These are phyloP conservation scores for Chaetoceros muelleri DNA, from an alignment of 108 stramenopile genomes.

Conservation along the genomic window DNA sequence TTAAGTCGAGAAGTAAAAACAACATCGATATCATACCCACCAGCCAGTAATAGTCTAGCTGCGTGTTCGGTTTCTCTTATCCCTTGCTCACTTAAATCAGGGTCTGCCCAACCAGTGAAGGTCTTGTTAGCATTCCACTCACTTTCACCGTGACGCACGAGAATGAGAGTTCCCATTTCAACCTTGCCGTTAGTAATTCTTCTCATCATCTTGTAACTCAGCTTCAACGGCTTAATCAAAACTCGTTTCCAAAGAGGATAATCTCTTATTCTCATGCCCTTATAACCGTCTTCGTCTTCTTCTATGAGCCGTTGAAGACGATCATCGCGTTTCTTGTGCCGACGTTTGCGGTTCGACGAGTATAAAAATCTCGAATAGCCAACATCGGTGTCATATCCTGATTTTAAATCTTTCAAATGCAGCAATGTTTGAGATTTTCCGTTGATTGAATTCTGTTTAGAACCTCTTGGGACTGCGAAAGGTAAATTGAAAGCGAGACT, in stretches of 20 bases:
- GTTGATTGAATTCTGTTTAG: not conserved
- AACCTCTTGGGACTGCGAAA: no score
- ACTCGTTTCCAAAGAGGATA: not conserved
- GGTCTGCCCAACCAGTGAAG: conserved; percentile 62
- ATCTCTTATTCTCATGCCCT: not conserved
- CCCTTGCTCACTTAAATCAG: conserved; percentile 29
- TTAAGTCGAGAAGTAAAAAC: conserved; percentile 63
- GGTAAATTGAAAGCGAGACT: no score
- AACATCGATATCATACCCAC: conserved; percentile 59
- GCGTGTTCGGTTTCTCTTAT: conserved; percentile 36
- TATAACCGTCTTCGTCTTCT: not conserved
- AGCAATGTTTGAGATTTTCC: not conserved
- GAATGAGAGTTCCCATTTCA: conserved; percentile 44
- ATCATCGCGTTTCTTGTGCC: not conserved
- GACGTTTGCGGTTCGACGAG: not conserved
- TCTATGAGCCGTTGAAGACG: not conserved
- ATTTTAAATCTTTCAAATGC: not conserved
- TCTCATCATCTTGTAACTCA: not conserved
- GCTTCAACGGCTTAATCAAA: not conserved
- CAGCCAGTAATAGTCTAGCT: conserved; percentile 32
- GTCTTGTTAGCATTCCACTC: conserved; percentile 34
- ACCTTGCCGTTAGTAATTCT: not conserved
- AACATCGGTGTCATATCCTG: conserved; percentile 2
- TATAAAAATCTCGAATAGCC: conserved; percentile 4
- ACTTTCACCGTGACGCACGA: conserved; percentile 38